phyloP scores from a whole-genome alignment of 495 filamentous ascomycete genomes.

The Aspergillus heteromorphus region DNA sequence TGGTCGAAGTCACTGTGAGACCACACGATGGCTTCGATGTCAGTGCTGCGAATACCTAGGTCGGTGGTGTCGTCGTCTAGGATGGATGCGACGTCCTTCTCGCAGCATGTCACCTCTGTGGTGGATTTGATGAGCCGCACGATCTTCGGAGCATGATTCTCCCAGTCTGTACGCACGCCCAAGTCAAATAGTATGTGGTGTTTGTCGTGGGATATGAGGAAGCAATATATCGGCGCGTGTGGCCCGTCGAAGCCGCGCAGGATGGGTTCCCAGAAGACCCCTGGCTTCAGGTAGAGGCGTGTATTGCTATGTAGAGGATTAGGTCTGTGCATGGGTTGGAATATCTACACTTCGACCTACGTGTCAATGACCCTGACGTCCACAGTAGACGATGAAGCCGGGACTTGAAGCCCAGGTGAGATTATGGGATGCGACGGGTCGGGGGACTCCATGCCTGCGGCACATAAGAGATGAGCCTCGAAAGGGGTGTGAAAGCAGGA shows the following conservation, averaged over 20 bases:
- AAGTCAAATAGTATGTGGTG: slow-evolving; percentile 4
- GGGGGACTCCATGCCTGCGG: no score
- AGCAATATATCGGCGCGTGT: background rate
- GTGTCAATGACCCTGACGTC: slow-evolving; percentile 6
- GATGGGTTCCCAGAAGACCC: background rate
- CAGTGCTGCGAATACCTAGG: slow-evolving; percentile 7
- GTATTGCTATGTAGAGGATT: background rate
- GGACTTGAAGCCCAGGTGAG: slow-evolving; percentile 1
- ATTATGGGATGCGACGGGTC: no score
- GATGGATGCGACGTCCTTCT: background rate
- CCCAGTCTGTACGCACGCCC: slow-evolving; percentile 2
- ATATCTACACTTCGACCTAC: background rate
- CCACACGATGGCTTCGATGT: slow-evolving; percentile 26
- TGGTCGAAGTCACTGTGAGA: slow-evolving; percentile 29
- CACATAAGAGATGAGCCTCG: no score
- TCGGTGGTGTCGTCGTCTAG: background rate
- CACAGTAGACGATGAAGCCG: background rate
- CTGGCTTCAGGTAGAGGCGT: background rate
- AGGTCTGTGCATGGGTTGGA: background rate
- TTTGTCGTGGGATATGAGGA: background rate
- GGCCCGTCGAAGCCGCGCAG: background rate
- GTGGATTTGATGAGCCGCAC: background rate
- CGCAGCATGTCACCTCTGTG: background rate
- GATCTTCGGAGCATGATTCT: background rate
- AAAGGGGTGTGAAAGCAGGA: no score